Percentiles rank a stretch among this genome's conserved stretches.
These are phyloP conservation scores for Mortierella sp. DNA, from an alignment of 371 early-diverging fungal species.

Conservation along the genomic window DNA sequence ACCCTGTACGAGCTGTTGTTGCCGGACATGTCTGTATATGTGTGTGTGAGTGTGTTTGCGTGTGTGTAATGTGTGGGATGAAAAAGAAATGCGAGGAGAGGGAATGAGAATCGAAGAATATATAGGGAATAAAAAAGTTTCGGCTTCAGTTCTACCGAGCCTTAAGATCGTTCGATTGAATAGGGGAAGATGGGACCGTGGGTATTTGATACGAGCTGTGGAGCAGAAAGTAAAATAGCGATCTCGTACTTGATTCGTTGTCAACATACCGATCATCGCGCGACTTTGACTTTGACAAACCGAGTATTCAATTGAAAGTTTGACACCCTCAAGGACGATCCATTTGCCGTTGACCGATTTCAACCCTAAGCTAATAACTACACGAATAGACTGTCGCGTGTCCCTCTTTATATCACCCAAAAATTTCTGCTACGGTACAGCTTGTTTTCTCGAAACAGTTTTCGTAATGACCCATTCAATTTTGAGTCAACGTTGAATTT, in stretches of 20 bases:
- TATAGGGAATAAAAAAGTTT: background rate
- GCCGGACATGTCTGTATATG: background rate
- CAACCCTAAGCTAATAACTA: too few relatives aligned
- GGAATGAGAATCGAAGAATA: background rate
- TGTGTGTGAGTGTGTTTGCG: background rate
- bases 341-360: too few relatives aligned
- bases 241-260: slow-evolving; percentile 24
- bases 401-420: too few relatives aligned
- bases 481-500: background rate
- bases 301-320: background rate
- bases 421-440: too few relatives aligned
- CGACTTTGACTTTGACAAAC: background rate
- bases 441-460: too few relatives aligned
- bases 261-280: background rate
- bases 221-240: background rate
- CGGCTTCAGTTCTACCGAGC: slow-evolving; percentile 1
- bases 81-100: background rate
- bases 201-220: background rate
- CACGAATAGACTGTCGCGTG: too few relatives aligned
- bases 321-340: too few relatives aligned
- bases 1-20: slow-evolving; percentile 22
- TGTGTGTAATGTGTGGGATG: background rate
- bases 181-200: background rate
- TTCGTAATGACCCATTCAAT: background rate
- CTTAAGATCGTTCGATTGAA: background rate